Base-by-base conservation (phyloP, 129 eudicot species). In the Smallanthus sonchifolius region DNA sequence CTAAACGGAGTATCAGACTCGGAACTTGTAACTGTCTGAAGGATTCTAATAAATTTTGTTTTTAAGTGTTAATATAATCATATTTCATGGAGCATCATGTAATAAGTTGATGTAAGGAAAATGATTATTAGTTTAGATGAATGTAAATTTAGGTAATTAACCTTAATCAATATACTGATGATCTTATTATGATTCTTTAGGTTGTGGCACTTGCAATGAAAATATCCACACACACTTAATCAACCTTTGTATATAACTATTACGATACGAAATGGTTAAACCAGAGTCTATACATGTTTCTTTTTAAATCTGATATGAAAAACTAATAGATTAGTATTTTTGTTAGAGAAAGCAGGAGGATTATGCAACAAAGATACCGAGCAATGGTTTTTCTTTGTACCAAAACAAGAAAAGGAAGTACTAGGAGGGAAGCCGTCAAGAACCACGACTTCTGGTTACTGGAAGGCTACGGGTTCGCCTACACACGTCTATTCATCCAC, bases 381-480 rank as follows among this genome's bases (percentile, higher is more conserved):
- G 77, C 92, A 90, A 47, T 90, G 96, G 96, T 90, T 87, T 77
- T 90, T 85, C 82, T 90, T 87, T 71, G 84, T 79, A n/a, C 90
- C 96, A 16, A 75, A 80, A 69, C 85, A 81, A 70, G 88, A 90
- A 42, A 84, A 81, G 69, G 96, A 90, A 65, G 92, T 77, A 8
- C 80, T 75, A 47, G 96, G 92, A 63, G 92, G 96, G 44, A 79
- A 90, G 74, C 84, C 92, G 7, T 87, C 82, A 16, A 78, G 96
- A 54, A 81, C 82, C 42, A 90, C 96, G 0, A 36, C 63, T 36
- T 59, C 87, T 10, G 96, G 96, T 16, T 90, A 87, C 54, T 87
- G 92, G 96, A 90, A 90, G 70, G 91, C 96, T 5, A 90, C 96
- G 0, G 96, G 96, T 2, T 90, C 92, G 0, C 96, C 96, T 1